Evolutionary conservation across 176 grass and related monocot species (phyloP).

Genomic region (Zoysia pacifica): DNA sequence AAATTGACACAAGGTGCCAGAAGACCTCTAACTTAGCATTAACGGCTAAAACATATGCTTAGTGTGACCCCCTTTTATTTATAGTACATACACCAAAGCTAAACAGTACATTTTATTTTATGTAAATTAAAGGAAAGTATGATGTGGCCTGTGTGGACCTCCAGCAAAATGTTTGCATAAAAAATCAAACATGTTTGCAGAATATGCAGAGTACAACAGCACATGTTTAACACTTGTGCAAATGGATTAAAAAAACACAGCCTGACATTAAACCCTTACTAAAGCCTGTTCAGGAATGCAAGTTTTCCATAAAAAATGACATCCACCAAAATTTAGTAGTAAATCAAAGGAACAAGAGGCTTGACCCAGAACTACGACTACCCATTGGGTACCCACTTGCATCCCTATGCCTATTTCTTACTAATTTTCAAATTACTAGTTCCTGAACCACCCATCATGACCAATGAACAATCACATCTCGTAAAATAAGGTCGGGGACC

Average conservation of each 20-base stretch:
- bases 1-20: neutral
- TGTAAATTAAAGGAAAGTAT: neutral
- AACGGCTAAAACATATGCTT: neutral
- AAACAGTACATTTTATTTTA: neutral
- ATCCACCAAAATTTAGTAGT: too few species aligned
- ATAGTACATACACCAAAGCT: neutral
- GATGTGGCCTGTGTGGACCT: neutral
- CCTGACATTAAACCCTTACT: neutral
- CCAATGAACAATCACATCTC: neutral
- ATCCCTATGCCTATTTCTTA: neutral
- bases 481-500: neutral
- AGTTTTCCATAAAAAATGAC: too few species aligned
- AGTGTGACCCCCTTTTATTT: neutral
- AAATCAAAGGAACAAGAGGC: too few species aligned
- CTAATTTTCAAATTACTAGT: neutral
- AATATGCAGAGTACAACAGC: neutral
- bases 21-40: neutral
- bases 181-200: conserved; percentile 1
- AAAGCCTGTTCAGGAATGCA: neutral
- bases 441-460: neutral
- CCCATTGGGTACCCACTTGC: too few species aligned
- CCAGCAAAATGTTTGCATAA: neutral
- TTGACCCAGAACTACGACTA: too few species aligned
- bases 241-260: neutral
- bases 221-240: neutral